phyloP scores from a whole-genome alignment of 495 filamentous ascomycete genomes.

The Clohesyomyces aquaticus region DNA sequence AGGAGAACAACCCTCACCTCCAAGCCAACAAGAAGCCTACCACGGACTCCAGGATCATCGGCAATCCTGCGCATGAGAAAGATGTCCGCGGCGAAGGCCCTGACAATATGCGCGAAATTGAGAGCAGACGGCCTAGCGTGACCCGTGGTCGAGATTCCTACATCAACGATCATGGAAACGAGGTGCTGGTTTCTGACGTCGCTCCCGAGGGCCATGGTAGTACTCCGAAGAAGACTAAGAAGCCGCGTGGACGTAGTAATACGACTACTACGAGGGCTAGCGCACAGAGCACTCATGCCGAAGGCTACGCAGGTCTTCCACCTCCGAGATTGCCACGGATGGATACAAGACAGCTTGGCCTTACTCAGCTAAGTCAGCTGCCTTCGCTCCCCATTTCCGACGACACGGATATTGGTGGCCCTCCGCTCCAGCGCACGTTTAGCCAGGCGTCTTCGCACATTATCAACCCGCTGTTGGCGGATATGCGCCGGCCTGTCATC shows the following conservation, averaged over 20 bases:
- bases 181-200: constrained; percentile 66
- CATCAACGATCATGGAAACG: constrained; percentile 60
- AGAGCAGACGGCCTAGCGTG: constrained; percentile 57
- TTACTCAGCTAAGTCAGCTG: constrained; percentile 65
- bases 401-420: constrained; percentile 80
- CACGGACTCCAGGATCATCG: constrained; percentile 65
- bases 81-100: constrained; percentile 78
- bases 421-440: constrained; percentile 55
- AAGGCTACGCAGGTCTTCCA: constrained; percentile 53
- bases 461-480: constrained; percentile 62
- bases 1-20: constrained; percentile 63
- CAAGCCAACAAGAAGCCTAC: constrained; percentile 63
- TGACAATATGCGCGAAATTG: constrained; percentile 68
- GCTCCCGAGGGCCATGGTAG: constrained; percentile 62
- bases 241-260: constrained; percentile 26
- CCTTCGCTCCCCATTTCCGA: constrained; percentile 67
- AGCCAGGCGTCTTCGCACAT: constrained; percentile 51
- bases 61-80: constrained; percentile 66
- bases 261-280: constrained; percentile 27
- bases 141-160: constrained; percentile 69
- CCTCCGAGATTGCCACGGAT: constrained; percentile 57
- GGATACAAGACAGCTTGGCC: constrained; percentile 59
- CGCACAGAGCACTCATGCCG: constrained; percentile 19
- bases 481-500: constrained; percentile 67
- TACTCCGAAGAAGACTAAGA: constrained; percentile 16